These are phyloP conservation scores for Tephrocybe rancida DNA, from an alignment of 768 basidiomycete genomes.

Conservation along the genomic window DNA sequence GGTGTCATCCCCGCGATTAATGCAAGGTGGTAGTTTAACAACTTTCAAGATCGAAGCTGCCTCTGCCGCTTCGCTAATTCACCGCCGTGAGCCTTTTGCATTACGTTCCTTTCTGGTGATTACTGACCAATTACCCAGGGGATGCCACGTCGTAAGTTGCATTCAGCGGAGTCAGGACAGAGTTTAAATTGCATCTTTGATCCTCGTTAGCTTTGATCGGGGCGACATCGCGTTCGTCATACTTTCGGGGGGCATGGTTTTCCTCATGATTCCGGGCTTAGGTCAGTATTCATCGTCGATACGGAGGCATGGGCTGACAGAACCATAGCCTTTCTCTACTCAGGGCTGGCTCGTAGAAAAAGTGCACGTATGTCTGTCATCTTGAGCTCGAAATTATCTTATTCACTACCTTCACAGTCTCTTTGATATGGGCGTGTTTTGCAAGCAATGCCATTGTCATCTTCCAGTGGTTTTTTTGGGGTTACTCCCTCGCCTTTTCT, in stretches of 20 bases:
- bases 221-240: slow-evolving; percentile 77
- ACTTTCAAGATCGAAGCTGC: slow-evolving; percentile 5
- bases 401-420: slow-evolving; percentile 38
- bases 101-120: neutral
- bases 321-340: slow-evolving; percentile 68
- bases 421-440: slow-evolving; percentile 75
- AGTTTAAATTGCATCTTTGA: neutral
- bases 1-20: slow-evolving; percentile 4
- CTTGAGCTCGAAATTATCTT: neutral
- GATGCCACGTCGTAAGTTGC: slow-evolving; percentile 19
- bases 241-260: slow-evolving; percentile 67
- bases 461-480: slow-evolving; percentile 77
- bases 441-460: slow-evolving; percentile 76
- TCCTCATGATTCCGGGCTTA: slow-evolving; percentile 78
- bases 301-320: neutral
- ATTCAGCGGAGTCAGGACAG: neutral
- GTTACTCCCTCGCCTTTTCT: slow-evolving; percentile 83
- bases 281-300: slow-evolving; percentile 37
- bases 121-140: slow-evolving; percentile 10
- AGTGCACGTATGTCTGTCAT: slow-evolving; percentile 43
- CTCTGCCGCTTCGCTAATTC: slow-evolving; percentile 2
- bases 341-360: slow-evolving; percentile 72
- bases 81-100: slow-evolving; percentile 15
- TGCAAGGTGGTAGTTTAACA: slow-evolving; percentile 9
- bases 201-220: slow-evolving; percentile 55